Evolutionary conservation across 2,329 filamentous ascomycete species (phyloP).

Genomic region (Sclerotinia sclerotiorum): DNA sequence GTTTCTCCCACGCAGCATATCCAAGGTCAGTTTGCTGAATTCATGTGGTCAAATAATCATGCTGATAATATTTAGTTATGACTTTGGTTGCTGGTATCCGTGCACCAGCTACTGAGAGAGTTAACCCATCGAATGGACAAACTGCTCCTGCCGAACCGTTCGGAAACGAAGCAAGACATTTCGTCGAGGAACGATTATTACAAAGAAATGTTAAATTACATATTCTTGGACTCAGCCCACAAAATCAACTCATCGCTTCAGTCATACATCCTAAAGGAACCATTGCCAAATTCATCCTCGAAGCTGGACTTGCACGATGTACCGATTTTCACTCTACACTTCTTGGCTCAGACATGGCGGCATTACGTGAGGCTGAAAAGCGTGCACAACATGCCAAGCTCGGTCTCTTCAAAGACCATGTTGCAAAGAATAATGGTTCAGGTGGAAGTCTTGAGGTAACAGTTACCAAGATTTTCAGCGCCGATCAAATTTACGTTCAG

Average conservation of each 20-base stretch:
- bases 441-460: constrained; percentile 72
- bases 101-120: constrained; percentile 84
- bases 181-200: constrained; percentile 80
- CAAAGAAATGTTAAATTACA: constrained; percentile 83
- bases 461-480: constrained; percentile 81
- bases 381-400: constrained; percentile 73
- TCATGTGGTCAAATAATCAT: neutral
- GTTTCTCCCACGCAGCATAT: constrained; percentile 80
- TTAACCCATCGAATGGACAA: constrained; percentile 65
- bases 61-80: constrained; percentile 63
- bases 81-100: constrained; percentile 86
- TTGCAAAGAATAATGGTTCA: constrained; percentile 63
- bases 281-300: constrained; percentile 86
- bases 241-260: constrained; percentile 85
- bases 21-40: constrained; percentile 32
- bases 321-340: constrained; percentile 95
- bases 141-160: constrained; percentile 84
- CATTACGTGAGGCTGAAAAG: constrained; percentile 83
- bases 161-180: constrained; percentile 84
- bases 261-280: constrained; percentile 88
- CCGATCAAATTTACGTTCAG: constrained; percentile 84
- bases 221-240: constrained; percentile 82
- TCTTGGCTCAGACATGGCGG: constrained; percentile 83
- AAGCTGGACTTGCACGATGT: constrained; percentile 86
- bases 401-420: constrained; percentile 79